Evolutionary conservation across 2,329 filamentous ascomycete genomes (phyloP).

Genomic region (Leptographium galeiforme): DNA sequence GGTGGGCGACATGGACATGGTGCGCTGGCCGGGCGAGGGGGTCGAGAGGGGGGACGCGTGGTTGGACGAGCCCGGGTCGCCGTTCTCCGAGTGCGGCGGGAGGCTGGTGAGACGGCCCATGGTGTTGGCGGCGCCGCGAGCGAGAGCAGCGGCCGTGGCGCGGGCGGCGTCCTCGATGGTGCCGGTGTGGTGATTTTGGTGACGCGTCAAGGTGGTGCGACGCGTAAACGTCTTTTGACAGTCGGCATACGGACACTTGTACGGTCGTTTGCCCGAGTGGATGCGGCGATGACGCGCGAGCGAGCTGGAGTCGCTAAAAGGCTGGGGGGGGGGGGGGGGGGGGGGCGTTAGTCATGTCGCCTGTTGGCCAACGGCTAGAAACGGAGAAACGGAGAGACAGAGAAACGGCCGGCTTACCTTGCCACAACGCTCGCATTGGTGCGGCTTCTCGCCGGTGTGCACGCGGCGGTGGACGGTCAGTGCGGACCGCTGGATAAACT

Average conservation of each 20-base stretch:
- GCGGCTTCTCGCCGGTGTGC: constrained; percentile 95
- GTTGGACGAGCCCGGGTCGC: constrained; percentile 49
- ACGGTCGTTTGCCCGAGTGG: constrained; percentile 88
- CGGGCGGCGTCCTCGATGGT: constrained; percentile 88
- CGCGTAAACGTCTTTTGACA: constrained; percentile 98
- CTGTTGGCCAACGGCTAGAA: neutral
- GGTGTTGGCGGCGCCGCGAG: constrained; percentile 30
- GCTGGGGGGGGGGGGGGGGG: constrained; percentile 41
- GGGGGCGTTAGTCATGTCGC: neutral
- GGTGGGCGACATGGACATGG: constrained; percentile 66
- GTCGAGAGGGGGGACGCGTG: constrained; percentile 65
- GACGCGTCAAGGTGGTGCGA: constrained; percentile 83
- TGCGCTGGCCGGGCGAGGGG: constrained; percentile 69
- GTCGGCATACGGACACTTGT: constrained; percentile 94
- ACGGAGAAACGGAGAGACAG: too few relatives aligned
- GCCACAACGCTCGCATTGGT: constrained; percentile 91
- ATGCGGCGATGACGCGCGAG: constrained; percentile 87
- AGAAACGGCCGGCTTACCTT: constrained; percentile 79
- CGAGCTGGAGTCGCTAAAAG: constrained; percentile 92
- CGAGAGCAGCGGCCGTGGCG: constrained; percentile 75
- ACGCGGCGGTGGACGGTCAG: constrained; percentile 91
- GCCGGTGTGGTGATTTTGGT: constrained; percentile 91
- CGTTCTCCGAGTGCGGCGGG: constrained; percentile 46
- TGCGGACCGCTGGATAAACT: constrained; percentile 93
- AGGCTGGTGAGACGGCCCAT: constrained; percentile 22